Evolutionary conservation across 2,329 filamentous ascomycete species (phyloP).

Genomic region (Xylariaceae sp.): DNA sequence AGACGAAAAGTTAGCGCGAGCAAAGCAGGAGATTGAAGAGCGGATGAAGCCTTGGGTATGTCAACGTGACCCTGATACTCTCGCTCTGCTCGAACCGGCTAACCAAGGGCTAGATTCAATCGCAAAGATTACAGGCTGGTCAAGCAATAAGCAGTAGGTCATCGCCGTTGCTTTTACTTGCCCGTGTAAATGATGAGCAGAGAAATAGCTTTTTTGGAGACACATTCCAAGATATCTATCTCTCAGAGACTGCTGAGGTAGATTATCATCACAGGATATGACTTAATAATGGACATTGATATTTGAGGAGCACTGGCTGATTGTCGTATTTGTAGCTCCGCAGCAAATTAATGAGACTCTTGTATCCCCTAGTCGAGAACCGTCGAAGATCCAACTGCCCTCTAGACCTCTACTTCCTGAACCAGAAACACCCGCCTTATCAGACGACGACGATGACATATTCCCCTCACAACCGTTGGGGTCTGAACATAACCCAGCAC

Average conservation of each 20-base stretch:
- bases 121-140: conserved; percentile 26
- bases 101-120: conserved; percentile 27
- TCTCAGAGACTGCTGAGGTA: conserved; percentile 33
- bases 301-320: conserved; percentile 29
- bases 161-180: conserved; percentile 24
- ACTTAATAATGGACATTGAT: conserved; percentile 13
- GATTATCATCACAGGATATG: conserved; percentile 23
- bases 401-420: conserved; percentile 29
- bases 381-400: conserved; percentile 24
- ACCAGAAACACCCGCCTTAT: conserved; percentile 23
- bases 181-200: conserved; percentile 18
- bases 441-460: conserved; percentile 24
- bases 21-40: conserved; percentile 43
- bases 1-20: conserved; percentile 43
- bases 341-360: conserved; percentile 33
- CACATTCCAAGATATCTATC: conserved; percentile 25
- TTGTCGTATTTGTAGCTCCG: conserved; percentile 30
- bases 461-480: conserved; percentile 31
- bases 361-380: conserved; percentile 27
- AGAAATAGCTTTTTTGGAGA: conserved; percentile 24
- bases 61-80: neutral
- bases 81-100: conserved; percentile 4
- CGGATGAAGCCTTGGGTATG: conserved; percentile 40
- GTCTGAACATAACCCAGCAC: conserved; percentile 22
- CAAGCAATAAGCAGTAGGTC: conserved; percentile 31